Base-by-base conservation (phyloP, 805 yeast species). In the Candida rishiriensis region DNA sequence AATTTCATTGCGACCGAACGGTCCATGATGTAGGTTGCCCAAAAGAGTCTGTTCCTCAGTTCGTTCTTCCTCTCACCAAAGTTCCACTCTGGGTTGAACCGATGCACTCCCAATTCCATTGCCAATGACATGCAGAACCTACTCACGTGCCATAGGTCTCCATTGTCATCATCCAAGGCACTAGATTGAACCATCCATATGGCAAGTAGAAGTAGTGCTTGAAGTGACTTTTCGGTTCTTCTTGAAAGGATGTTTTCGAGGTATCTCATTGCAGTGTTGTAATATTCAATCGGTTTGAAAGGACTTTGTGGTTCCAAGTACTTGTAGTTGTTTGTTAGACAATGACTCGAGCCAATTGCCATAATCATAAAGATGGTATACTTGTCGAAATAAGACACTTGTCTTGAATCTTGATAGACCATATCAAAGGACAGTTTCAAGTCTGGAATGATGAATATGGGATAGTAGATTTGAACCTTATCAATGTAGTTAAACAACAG, bases 21-120 rank as follows among this genome's bases (percentile, higher is more conserved):
- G 16, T 57, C 61, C 12, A 52, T 45, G 3, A 51, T 52, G 35
- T 55, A 57, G 7, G 57, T 50, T 28, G 54, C 44, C 61, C 61
- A 57, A 37, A 57, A 57, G 26, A 57, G 34, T 36, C 61, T 48
- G 43, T 53, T 55, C 36, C 61, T 51, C 10, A 51, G 44, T 40
- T 57, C 61, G 31, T 51, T 50, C 36, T 50, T 48, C 9, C 29
- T 12, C 38, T 44, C 50, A 8, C 61, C 59, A 44, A 57, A 55
- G 41, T 51, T 48, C 60, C 61, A 57, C 16, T 49, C 52, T 11
- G 61, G 59, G 33, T 55, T 55, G 39, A 39, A 57, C 21, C 61
- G 40, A 40, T 57, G 61, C 10, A 53, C 52, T 10, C 61, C 61
- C 35, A 57, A 41, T 36, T 57, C 61, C 61, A 55, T 55, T 4